Conservation (phyloP, 139 green algal genomes). For the Chlamydomonas schloesseri region DNA sequence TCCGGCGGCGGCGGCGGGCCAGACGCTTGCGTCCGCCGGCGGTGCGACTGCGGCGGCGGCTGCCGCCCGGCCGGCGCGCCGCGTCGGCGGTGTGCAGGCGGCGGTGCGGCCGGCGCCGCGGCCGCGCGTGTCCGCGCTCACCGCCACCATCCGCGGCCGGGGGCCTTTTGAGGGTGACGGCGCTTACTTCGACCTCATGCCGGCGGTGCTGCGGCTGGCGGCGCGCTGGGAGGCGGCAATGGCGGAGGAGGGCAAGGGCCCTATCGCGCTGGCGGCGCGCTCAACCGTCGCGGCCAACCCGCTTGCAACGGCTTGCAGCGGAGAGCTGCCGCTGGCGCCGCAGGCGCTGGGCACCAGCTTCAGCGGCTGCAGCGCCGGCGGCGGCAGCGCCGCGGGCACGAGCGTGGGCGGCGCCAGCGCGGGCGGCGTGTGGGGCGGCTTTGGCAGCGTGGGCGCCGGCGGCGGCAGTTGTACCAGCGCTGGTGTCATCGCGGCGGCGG, state of each 20-base stretch:
- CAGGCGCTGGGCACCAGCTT: background rate
- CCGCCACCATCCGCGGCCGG: slow-evolving; percentile 12
- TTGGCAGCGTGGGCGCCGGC: too few species aligned
- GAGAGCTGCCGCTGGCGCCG: background rate
- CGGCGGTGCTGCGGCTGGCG: background rate
- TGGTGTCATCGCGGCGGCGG: background rate
- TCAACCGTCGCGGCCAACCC: background rate
- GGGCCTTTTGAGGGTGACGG: slow-evolving; percentile 19
- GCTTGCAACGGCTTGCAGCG: background rate
- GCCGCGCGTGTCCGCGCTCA: slow-evolving; percentile 28
- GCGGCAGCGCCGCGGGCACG: background rate
- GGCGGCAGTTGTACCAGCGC: too few species aligned
- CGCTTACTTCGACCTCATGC: slow-evolving; percentile 35
- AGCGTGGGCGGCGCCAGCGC: background rate
- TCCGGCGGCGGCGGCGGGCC: too few species aligned
- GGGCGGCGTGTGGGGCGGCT: background rate
- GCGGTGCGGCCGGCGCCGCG: background rate
- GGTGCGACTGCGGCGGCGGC: background rate
- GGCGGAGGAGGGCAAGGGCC: background rate
- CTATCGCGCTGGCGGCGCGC: slow-evolving; percentile 30
- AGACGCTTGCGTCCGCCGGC: too few species aligned
- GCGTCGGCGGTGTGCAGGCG: slow-evolving; percentile 10
- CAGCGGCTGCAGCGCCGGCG: background rate
- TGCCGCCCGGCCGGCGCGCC: background rate
- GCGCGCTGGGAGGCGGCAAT: background rate